phyloP scores from a whole-genome alignment of 805 yeast genomes.

The Ogataea parapolymorpha region DNA sequence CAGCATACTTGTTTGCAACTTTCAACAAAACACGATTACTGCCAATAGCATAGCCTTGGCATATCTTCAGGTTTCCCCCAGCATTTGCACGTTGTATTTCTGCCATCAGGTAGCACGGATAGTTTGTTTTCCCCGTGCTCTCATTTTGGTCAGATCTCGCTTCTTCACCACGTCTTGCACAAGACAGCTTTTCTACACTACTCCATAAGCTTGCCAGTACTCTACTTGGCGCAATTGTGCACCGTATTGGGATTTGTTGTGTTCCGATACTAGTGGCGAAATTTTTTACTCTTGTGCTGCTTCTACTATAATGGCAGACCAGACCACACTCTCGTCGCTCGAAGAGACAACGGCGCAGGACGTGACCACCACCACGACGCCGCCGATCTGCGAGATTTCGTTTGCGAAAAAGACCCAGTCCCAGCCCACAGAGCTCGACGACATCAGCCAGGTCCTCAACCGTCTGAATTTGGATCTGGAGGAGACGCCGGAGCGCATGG shows the following conservation, averaged over 20 bases:
- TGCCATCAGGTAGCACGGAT: background rate
- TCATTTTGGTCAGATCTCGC: constrained; percentile 7
- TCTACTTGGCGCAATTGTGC: constrained; percentile 4
- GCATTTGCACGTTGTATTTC: background rate
- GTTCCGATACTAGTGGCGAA: constrained; percentile 8
- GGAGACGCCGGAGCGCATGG: constrained; percentile 11
- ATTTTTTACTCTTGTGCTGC: constrained; percentile 12
- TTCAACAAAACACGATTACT: background rate
- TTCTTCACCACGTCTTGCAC: background rate
- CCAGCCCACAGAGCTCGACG: constrained; percentile 30
- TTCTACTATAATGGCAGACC: constrained; percentile 30
- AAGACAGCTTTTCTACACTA: background rate
- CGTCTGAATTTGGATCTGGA: constrained; percentile 41
- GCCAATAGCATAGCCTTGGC: background rate
- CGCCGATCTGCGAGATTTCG: constrained; percentile 30
- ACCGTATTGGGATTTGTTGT: constrained; percentile 2
- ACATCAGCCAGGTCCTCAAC: constrained; percentile 47
- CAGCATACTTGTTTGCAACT: constrained; percentile 9
- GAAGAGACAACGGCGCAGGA: constrained; percentile 27
- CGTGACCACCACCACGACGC: constrained; percentile 31
- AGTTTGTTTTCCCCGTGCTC: background rate
- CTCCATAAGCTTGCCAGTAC: background rate
- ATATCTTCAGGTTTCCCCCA: background rate
- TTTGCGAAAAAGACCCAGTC: constrained; percentile 13
- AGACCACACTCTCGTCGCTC: constrained; percentile 33